These are phyloP conservation scores for Conringia planisiliqua DNA, from an alignment of 345 rosid species.

Conservation along the genomic window DNA sequence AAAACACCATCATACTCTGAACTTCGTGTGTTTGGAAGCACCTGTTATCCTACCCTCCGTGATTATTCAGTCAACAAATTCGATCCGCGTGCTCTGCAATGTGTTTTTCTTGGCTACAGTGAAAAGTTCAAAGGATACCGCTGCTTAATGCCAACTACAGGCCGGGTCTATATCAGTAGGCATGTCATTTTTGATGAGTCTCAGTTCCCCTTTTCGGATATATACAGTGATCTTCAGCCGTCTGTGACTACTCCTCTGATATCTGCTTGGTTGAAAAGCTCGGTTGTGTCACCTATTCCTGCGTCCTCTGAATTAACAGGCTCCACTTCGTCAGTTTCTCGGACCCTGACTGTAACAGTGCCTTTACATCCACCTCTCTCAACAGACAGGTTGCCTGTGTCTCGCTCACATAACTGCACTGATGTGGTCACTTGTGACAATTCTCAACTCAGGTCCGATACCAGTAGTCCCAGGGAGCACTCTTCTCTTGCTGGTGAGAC, in stretches of 20 bases:
- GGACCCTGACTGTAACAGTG: too few species aligned
- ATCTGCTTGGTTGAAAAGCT: background rate
- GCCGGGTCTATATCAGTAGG: background rate
- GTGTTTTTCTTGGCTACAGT: background rate
- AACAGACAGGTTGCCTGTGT: too few species aligned
- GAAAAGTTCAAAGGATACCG: background rate
- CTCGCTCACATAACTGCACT: too few species aligned
- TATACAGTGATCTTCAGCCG: background rate
- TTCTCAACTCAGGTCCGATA: too few species aligned
- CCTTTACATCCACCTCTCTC: too few species aligned
- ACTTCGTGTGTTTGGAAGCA: background rate
- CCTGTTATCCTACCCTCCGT: background rate
- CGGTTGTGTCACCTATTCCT: too few species aligned
- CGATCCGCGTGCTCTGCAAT: background rate
- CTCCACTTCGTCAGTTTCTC: too few species aligned
- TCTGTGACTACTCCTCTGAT: background rate
- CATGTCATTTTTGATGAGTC: background rate
- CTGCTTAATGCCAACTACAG: background rate
- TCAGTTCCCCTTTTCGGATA: background rate
- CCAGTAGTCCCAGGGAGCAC: too few species aligned
- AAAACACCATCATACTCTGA: background rate
- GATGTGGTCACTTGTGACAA: too few species aligned
- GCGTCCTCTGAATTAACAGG: too few species aligned
- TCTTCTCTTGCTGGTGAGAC: too few species aligned
- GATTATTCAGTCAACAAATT: background rate